phyloP scores from a whole-genome alignment of 1,284 basidiomycete species.

The Malassezia slooffiae region DNA sequence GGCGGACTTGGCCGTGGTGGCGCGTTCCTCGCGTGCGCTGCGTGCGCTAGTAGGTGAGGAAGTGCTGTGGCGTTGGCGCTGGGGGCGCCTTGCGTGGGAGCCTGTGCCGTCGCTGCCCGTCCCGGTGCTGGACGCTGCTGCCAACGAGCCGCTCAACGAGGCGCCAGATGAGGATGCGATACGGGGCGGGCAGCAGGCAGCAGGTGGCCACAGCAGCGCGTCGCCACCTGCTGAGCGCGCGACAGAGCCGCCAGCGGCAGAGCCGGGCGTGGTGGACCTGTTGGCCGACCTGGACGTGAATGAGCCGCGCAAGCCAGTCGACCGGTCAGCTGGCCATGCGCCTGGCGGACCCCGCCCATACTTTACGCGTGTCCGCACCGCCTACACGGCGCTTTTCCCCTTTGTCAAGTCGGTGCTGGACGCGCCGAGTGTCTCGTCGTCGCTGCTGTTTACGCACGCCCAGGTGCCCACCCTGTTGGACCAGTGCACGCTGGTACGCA shows the following conservation, averaged over 20 bases:
- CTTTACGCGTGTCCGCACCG: slow-evolving; percentile 3
- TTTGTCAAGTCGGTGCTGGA: slow-evolving; percentile 2
- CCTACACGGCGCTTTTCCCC: slow-evolving; percentile 1
- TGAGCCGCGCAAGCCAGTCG: neutral
- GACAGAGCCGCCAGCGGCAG: neutral
- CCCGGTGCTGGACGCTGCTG: slow-evolving; percentile 6
- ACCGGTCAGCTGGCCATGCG: neutral
- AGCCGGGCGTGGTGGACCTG: slow-evolving; percentile 1
- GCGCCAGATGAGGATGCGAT: too few relatives aligned
- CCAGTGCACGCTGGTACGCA: slow-evolving; percentile 5
- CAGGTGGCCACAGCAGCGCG: neutral
- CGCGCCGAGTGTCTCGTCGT: slow-evolving; percentile 6
- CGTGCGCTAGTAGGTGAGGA: slow-evolving; percentile 2
- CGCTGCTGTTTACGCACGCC: slow-evolving; percentile 1
- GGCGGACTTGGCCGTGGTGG: slow-evolving; percentile 2
- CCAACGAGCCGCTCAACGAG: too few relatives aligned
- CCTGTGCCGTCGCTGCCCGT: neutral
- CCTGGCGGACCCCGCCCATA: neutral
- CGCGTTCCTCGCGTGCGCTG: neutral
- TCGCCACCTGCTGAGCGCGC: neutral
- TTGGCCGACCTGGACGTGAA: slow-evolving; percentile 8
- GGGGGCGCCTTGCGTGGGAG: slow-evolving; percentile 4
- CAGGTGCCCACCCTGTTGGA: neutral
- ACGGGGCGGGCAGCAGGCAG: neutral
- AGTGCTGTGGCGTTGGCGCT: slow-evolving; percentile 9